Base-by-base conservation (phyloP, 495 filamentous ascomycete species). In the Amphirosellinia nigrospora region DNA sequence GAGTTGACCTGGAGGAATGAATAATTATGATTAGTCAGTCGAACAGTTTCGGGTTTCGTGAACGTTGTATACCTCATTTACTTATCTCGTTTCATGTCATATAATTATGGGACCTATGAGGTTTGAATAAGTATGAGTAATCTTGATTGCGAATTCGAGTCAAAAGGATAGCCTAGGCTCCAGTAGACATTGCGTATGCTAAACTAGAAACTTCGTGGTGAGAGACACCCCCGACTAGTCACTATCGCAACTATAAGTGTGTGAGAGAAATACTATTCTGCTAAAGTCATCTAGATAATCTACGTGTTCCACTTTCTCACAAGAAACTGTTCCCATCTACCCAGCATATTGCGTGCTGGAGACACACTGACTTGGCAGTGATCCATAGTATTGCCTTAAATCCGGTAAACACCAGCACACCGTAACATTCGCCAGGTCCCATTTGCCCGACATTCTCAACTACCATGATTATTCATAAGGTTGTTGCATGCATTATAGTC, bases 351-450 rank as follows among this genome's bases (percentile, higher is more conserved):
- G 4, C 50, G 50, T 53, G 50, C 55, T 58, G 1, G 10, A 28
- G 6, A 36, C 55, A 30, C 19, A n/a, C 15, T 8, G 11, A 56
- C 53, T 56, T n/a, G 26, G 10, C 53, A 58, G 8, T 15, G 50
- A 53, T 30, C 23, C 10, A 53, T 0, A 4, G 23, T 53, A 15
- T 53, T 23, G 3, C 28, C 26, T 53, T 53, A 53, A 53, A 30
- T 58, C 53, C 30, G 53, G 53, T 36, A 56, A 56, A 56, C 53
- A 15, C 53, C 53, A 30, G 48, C 48, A 46, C 19, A 46, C 19
- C 43, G 8, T 46, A 19, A 46, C 43, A 52, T 28, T 15, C 3
- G 28, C 28, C 48, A 3, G 23, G 9, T 28, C 23, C 48, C 28
- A 52, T 52, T 11, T 21, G 11, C 10, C 23, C 48, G 48, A 28